Evolutionary conservation across 768 basidiomycete species (phyloP), one percentile per base, ranked within the genome.

Genomic region (Steccherinum ochraceum): DNA sequence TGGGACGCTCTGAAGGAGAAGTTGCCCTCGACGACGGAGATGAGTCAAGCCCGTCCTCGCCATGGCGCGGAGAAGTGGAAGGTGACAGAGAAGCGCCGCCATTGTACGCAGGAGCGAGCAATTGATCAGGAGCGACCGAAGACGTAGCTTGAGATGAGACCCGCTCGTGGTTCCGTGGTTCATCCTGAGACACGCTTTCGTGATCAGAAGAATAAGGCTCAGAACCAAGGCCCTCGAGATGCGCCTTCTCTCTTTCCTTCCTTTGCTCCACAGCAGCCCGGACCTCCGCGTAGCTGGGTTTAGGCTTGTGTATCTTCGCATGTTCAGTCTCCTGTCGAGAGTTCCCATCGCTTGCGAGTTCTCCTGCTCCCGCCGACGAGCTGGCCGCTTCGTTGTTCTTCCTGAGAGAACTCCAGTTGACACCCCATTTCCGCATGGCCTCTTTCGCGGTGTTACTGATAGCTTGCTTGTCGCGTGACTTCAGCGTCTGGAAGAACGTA

Each of bases 401-500:
- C 69, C 76, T 81, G 64, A 82, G 60, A 12, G 74, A 74, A 43
- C 79, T 72, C 86, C 90, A 93, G 52, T 82, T 90, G 23, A 83
- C 84, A 20, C 92, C 84, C 92, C 92, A 95, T 64, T 95, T 95
- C 52, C 86, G 83, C 76, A 96, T 85, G 7, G 88, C 78, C 61
- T 96, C 94, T 63, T 86, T 88, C 12, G 93, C 89, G 0, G 87
- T 81, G 58, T 88, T 85, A 56, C 83, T 84, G 41, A 94, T 70
- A 5, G 89, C 88, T 64, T 93, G 87, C 63, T 92, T 94, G 66
- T 94, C 93, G 40, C 84, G 85, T 4, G 89, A 81, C 63, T 86
- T 88, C 48, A 90, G 75, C 20, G 86, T 83, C 16, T 87, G 80
- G 44, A 95, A 77, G 70, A 96, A 87, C 1, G 77, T 67, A 20